Evolutionary conservation across 148 eudicot genomes (phyloP), one percentile per base, ranked within the genome.

Genomic region (Camellia lanceoleosa): DNA sequence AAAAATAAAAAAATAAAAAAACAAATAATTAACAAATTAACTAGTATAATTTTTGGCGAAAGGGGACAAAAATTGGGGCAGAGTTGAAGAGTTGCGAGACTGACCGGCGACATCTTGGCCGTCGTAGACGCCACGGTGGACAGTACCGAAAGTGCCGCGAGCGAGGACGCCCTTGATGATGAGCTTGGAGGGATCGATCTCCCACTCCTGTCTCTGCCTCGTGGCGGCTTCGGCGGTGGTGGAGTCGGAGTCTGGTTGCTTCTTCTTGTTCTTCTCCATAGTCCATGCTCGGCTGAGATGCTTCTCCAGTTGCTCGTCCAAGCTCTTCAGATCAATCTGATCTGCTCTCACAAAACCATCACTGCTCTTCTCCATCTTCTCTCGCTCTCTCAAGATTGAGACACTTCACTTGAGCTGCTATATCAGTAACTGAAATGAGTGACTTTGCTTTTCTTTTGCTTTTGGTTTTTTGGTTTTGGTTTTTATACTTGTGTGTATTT

Each of bases 111-210:
- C 98, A 79, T 94, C 97, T 5, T 74, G 87, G 65, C 93, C 90
- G 63, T 94, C 97, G 64, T 94, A 94, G 76, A 92, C 46, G 62
- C 98, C 98, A 80, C 97, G 97, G 86, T 94, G 97, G 14, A 94
- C 97, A 75, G 98, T 94, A 20, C 98, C 98, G 83, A 92, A 94
- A 73, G 97, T 92, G 83, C 98, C 98, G 82, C 97, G 94, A 8
- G 98, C 98, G 82, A 94, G 89, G 61, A 92, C 91, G 67, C 89
- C 59, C 73, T 92, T 92, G 72, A 94, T 91, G n/a, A 89, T 78
- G 55, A 94, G 91, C 84, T 94, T 94, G 11, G 97, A 86, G 4
- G 97, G 86, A 49, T 94, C 98, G 55, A 94, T 94, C 86, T 94
- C 97, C 98, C 98, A 94, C 7, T 92, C 98, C 11, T 88, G 93